These are phyloP conservation scores for Meira nashicola DNA, from an alignment of 1,284 basidiomycete genomes.

Conservation along the genomic window DNA sequence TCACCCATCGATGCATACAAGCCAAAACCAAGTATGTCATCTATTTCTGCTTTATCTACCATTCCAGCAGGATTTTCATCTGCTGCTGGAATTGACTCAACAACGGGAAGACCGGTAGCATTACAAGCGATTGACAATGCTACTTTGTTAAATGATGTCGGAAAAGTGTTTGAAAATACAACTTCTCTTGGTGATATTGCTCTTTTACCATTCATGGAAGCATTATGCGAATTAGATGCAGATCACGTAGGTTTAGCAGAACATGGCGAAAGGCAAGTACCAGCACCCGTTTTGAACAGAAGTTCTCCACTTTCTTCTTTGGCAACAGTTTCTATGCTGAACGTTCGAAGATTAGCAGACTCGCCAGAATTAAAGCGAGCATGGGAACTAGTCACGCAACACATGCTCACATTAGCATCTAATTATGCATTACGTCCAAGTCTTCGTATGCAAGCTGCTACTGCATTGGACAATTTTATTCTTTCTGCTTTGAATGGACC, in stretches of 20 bases:
- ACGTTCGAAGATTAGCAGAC: slow-evolving; percentile 77
- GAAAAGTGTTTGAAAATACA: slow-evolving; percentile 55
- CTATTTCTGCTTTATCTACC: slow-evolving; percentile 9
- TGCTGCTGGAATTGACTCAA: slow-evolving; percentile 4
- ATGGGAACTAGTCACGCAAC: slow-evolving; percentile 74
- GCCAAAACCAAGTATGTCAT: slow-evolving; percentile 9
- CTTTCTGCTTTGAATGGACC: slow-evolving; percentile 65
- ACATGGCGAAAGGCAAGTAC: slow-evolving; percentile 23
- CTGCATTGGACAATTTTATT: slow-evolving; percentile 75
- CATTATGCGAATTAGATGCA: slow-evolving; percentile 75
- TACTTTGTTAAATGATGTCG: slow-evolving; percentile 22
- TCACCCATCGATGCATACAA: not conserved
- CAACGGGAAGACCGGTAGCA: slow-evolving; percentile 1
- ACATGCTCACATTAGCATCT: slow-evolving; percentile 71
- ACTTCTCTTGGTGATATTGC: slow-evolving; percentile 71
- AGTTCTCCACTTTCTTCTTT: slow-evolving; percentile 56
- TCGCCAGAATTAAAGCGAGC: slow-evolving; percentile 68
- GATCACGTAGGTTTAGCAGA: slow-evolving; percentile 17
- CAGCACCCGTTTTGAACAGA: not conserved
- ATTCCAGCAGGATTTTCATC: slow-evolving; percentile 16
- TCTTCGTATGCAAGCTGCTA: slow-evolving; percentile 80
- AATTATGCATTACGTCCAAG: slow-evolving; percentile 66
- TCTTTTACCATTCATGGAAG: slow-evolving; percentile 73
- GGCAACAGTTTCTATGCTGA: slow-evolving; percentile 71
- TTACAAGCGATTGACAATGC: slow-evolving; percentile 15